Base-by-base conservation (phyloP, 768 basidiomycete species). In the Tubosaeta sp. region DNA sequence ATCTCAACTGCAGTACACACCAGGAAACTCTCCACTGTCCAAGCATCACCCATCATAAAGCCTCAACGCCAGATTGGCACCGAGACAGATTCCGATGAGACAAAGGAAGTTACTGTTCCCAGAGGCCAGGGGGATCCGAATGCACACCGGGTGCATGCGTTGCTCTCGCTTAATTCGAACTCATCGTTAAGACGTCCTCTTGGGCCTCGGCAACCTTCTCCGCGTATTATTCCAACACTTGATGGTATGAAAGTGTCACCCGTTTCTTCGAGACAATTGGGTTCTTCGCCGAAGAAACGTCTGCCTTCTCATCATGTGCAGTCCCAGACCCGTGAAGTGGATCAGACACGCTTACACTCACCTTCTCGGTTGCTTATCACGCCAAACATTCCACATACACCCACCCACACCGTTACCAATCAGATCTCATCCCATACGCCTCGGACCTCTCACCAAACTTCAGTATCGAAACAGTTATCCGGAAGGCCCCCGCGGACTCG, bases 11-110 rank as follows among this genome's bases (percentile, higher is more conserved):
- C n/a, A 0, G 38, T 35, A 31, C 58, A 43, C 34, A 55, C 56
- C 11, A 59, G 67, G 56, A 60, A 63, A 39, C 35, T 69, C 29
- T 67, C 66, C 0, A 69, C 59, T 3, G 66, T 67, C 19, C 66
- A 68, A 34, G 66, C 53, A 25, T 67, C 68, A 13, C 68, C 66
- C 9, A 21, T 63, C 6, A 54, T 63, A 9, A 59, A 52, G 31
- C 16, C 54, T 22, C 40, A 30, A 21, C 52, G 32, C 9, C 58
- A 52, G 27, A 55, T 65, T 19, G 21, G 21, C 38, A 31, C 21
- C 7, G 62, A 55, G 6, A 48, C 34, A 22, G 54, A 52, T 27
- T 41, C 22, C 0, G 41, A 39, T 2, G 44, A 16, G 11, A 34
- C 25, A 38, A 52, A 41, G 13, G 35, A 38, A 48, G 6, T 18